Base-by-base conservation (phyloP, 2,329 filamentous ascomycete species). In the Cercospora sp. region DNA sequence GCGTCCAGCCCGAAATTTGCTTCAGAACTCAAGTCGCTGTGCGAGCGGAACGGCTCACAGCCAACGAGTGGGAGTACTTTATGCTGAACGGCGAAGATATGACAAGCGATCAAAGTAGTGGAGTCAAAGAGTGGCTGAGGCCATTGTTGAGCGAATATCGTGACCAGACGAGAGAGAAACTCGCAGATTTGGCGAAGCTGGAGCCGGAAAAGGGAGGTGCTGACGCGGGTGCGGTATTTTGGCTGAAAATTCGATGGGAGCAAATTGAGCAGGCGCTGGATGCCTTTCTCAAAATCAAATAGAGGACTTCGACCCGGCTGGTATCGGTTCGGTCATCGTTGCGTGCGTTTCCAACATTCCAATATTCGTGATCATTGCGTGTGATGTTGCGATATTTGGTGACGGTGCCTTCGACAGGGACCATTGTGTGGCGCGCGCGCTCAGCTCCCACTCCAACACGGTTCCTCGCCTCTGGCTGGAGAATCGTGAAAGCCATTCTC, bases 21-120 rank as follows among this genome's bases (percentile, higher is more conserved):
- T 80, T 83, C 73, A 81, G 81, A 31, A 83, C 82, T 3, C 80
- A 83, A 67, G 80, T 81, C 8, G 81, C 81, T 1, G 73, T 83
- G 3, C 77, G 82, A 13, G 73, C 73, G 68, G 77, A 63, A 68
- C 67, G 69, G 66, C 71, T 71, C 76, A 83, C 72, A 67, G 80
- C 73, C 40, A 76, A 71, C 70, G 75, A 72, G 65, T 83, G 71
- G 77, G 75, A 77, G 66, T 80, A 80, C 33, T 78, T 81, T 13
- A 73, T 77, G 36, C 68, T 72, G n/a, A 75, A 75, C 23, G 76
- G 76, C 7, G 76, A 78, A 57, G 77, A 78, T 65, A 70, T 78
- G 60, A 73, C 70, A 13, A 70, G 68, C 6, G 75, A 77, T 58
- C 72, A 76, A 63, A 73, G 73, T 13, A 66, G 45, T 12, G 71